Percentiles rank a stretch among this genome's conserved stretches.
These are phyloP conservation scores for Acacia melanoxylon DNA, from an alignment of 306 rosid species.

Conservation along the genomic window DNA sequence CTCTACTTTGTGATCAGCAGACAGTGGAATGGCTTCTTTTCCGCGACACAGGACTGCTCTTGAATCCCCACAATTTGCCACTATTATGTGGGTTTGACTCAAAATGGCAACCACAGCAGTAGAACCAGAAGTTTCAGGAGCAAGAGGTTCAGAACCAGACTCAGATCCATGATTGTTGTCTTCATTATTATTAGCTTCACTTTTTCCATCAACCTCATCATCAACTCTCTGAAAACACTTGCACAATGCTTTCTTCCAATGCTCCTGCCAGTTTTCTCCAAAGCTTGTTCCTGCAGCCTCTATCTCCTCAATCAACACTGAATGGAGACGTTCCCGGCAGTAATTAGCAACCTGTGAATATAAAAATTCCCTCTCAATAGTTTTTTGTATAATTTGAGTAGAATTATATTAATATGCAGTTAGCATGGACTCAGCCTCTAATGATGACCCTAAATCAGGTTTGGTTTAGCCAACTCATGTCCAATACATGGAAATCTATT, in stretches of 20 bases:
- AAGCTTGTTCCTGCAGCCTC: slow-evolving; percentile 41
- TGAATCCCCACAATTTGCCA: slow-evolving; percentile 85
- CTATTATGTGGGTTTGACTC: slow-evolving; percentile 56
- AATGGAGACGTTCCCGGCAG: slow-evolving; percentile 69
- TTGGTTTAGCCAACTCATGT: neutral
- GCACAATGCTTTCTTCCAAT: slow-evolving; percentile 61
- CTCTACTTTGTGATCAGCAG: slow-evolving; percentile 81
- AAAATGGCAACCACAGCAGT: slow-evolving; percentile 80
- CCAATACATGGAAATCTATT: neutral
- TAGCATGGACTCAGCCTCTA: neutral
- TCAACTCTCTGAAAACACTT: slow-evolving; percentile 70
- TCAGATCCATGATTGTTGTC: slow-evolving; percentile 36
- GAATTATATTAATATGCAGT: neutral
- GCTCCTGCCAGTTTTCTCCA: slow-evolving; percentile 44
- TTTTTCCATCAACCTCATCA: slow-evolving; percentile 62
- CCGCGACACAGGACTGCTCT: slow-evolving; percentile 81
- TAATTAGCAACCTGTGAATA: slow-evolving; percentile 71
- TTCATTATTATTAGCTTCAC: slow-evolving; percentile 12
- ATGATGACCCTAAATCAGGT: neutral
- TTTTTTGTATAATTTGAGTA: neutral
- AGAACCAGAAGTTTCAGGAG: slow-evolving; percentile 81
- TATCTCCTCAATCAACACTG: slow-evolving; percentile 63
- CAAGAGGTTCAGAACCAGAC: slow-evolving; percentile 42
- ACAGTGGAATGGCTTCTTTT: slow-evolving; percentile 64
- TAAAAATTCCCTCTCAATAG: slow-evolving; percentile 7